Base-by-base conservation (phyloP, 805 yeast species). In the Barnettozyma vustinii region DNA sequence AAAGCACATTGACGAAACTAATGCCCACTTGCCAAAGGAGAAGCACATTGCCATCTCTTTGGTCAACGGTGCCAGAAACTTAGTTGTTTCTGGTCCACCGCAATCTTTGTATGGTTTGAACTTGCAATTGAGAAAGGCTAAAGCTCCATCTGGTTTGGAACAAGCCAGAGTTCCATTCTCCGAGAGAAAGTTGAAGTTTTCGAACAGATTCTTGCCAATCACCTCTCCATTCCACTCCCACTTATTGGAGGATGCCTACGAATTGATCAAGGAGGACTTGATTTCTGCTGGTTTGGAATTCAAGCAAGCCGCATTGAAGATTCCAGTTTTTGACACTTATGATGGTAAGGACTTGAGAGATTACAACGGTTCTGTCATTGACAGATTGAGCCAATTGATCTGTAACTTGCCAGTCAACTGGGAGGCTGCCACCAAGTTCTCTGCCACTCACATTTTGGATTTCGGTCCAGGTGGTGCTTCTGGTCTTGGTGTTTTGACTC, bases 391-490 rank as follows among this genome's bases (percentile, higher is more conserved):
- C 52, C 81, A 81, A 66, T 84, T 91, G 62, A 91, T 94, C 68
- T 88, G 94, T 46, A 83, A 82, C 63, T 77, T 88, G 62, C 89
- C 96, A 40, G 99, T 94, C 56, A 78, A 87, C 71, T 94, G 99
- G 99, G 98, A 94, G 73, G 57, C 59, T 26, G 95, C 98, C 27
- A 91, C 97, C 35, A 66, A 79, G 56, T 88, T 87, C 67, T 67
- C 78, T 43, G 79, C 94, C 25, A 87, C 97, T 42, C 99, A 94
- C 67, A 80, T 94, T 60, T 69, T 94, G 54, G 99, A 94, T 72
- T 94, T 94, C 61, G 99, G 99, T 66, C 99, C 99, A 53, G 99
- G 99, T 71, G 98, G 98, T 60, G 83, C 88, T 36, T 87, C 97
- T 41, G 99, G 99, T 61, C 76, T 94, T 57, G 99, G 99, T 72